These are phyloP conservation scores for Candida boidinii DNA, from an alignment of 805 yeast genomes.

Conservation along the genomic window DNA sequence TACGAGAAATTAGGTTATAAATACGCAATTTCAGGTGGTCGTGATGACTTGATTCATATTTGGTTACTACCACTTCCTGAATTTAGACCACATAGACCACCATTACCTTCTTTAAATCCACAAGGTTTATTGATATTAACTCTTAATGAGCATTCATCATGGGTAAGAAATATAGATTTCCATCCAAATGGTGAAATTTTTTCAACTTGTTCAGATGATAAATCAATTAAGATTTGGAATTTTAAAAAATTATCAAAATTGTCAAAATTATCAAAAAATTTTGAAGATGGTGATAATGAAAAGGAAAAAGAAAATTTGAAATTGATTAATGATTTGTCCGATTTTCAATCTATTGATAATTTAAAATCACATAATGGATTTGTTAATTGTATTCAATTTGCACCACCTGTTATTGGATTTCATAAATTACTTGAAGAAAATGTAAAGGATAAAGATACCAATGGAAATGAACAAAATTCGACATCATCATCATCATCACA, in stretches of 20 bases:
- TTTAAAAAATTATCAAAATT: conserved; percentile 20
- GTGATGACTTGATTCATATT: conserved; percentile 66
- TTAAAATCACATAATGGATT: conserved; percentile 69
- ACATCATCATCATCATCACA: too few species aligned
- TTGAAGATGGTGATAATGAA: too few species aligned
- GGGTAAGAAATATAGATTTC: conserved; percentile 65
- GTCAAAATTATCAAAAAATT: too few species aligned
- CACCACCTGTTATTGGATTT: conserved; percentile 34
- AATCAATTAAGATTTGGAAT: conserved; percentile 74
- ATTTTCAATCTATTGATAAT: conserved; percentile 40
- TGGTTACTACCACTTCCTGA: conserved; percentile 74
- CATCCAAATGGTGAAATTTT: conserved; percentile 74
- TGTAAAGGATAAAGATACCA: conserved; percentile 5
- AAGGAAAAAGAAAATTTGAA: conserved; percentile 20
- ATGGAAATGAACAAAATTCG: conserved; percentile 17
- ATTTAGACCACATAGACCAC: conserved; percentile 43
- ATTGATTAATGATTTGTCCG: conserved; percentile 15
- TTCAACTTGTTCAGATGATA: conserved; percentile 74
- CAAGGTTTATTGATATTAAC: conserved; percentile 52
- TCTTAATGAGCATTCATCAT: conserved; percentile 70
- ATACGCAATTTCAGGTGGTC: conserved; percentile 69
- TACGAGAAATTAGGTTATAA: conserved; percentile 46
- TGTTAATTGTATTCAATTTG: conserved; percentile 53
- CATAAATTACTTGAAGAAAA: conserved; percentile 9
- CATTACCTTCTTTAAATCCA: conserved; percentile 45